Percentiles rank a stretch among this genome's conserved stretches.
These are phyloP conservation scores for Arachis hypogaea DNA, from an alignment of 306 rosid species.

Conservation along the genomic window DNA sequence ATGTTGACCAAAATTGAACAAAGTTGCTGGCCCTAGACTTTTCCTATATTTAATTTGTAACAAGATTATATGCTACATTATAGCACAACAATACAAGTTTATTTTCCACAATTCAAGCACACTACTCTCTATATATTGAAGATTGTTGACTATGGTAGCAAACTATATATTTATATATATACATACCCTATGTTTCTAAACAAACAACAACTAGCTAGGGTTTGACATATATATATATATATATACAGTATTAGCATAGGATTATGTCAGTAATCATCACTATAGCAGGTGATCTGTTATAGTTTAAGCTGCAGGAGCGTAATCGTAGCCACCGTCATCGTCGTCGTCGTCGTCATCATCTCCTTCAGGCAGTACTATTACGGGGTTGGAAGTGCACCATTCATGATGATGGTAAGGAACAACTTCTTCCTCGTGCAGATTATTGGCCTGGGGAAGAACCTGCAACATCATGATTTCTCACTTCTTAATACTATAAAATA, in stretches of 20 bases:
- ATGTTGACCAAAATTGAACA: no score
- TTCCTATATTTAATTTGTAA: no score
- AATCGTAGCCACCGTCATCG: constrained; percentile 30
- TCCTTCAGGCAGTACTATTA: neutral
- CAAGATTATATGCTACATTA: no score
- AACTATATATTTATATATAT: no score
- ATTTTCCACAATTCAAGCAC: no score
- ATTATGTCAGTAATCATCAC: no score
- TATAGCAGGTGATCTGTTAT: neutral
- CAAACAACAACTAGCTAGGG: neutral
- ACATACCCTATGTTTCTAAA: no score
- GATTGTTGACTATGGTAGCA: no score
- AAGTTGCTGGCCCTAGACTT: no score
- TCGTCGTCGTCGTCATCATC: constrained; percentile 33
- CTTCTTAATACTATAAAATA: neutral
- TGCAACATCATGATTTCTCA: constrained; percentile 24
- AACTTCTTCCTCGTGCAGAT: neutral
- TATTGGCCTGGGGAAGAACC: neutral
- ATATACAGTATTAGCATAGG: no score
- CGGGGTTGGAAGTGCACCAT: constrained; percentile 2
- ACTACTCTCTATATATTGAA: no score
- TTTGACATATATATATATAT: neutral
- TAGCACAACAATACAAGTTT: no score
- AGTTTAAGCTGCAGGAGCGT: constrained; percentile 41
- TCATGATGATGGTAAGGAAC: neutral